Conservation (phyloP, 257 asterid species). For the Solanum clarkiae region DNA sequence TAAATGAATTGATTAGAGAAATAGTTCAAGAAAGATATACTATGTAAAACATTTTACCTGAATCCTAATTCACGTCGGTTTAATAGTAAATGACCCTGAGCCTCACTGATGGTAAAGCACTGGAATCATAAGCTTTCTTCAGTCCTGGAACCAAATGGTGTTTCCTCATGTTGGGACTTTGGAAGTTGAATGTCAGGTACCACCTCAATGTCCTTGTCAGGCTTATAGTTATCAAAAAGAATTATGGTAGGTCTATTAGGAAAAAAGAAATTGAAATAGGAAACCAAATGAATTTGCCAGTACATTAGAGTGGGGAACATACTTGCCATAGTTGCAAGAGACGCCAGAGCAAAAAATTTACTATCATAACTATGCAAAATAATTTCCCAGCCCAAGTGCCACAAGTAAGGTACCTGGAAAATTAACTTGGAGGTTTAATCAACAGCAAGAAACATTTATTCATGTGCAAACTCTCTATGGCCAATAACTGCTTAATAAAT, state of each 20-base stretch:
- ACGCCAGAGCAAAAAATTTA: constrained; percentile 63
- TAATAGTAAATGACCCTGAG: not conserved
- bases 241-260: not conserved
- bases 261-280: not conserved
- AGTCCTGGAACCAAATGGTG: constrained; percentile 6
- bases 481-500: not conserved
- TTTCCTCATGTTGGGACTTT: constrained; percentile 16
- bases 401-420: constrained; percentile 63
- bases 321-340: constrained; percentile 80
- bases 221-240: constrained; percentile 24
- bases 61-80: not conserved
- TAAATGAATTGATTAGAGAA: not conserved
- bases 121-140: constrained; percentile 3
- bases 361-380: constrained; percentile 77
- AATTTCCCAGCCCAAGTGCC: constrained; percentile 99
- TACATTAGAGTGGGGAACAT: not conserved
- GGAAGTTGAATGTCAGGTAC: constrained; percentile 48
- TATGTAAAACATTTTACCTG: not conserved
- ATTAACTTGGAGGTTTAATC: not conserved
- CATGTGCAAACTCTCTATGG: not conserved
- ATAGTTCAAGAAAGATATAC: not conserved
- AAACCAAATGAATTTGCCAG: not conserved
- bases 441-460: not conserved
- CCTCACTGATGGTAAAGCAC: not conserved
- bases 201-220: constrained; percentile 66